phyloP scores from a whole-genome alignment of 2,329 filamentous ascomycete species.

The Pseudogymnoascus sp. region DNA sequence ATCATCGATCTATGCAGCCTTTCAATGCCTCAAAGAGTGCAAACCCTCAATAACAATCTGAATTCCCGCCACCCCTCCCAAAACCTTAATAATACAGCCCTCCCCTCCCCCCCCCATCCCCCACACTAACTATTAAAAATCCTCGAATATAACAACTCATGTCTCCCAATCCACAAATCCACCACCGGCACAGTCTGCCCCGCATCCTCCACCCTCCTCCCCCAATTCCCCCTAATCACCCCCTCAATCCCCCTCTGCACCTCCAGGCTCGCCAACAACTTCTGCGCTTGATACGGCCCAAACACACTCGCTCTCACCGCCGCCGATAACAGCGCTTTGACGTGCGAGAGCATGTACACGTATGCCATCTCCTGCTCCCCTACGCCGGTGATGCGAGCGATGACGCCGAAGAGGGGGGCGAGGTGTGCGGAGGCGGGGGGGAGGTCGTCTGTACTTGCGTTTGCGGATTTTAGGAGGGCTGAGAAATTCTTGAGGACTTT shows the following conservation, averaged over 20 bases:
- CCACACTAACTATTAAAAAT: constrained; percentile 68
- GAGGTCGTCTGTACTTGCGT: constrained; percentile 17
- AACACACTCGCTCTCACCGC: constrained; percentile 70
- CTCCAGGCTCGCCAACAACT: constrained; percentile 52
- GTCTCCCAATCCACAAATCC: constrained; percentile 75
- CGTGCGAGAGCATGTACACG: constrained; percentile 67
- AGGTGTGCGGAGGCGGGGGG: constrained; percentile 54
- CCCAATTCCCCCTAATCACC: constrained; percentile 52
- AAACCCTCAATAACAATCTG: neutral
- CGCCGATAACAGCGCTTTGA: constrained; percentile 66
- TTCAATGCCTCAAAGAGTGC: too few relatives aligned
- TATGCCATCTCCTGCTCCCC: constrained; percentile 57
- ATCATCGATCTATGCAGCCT: neutral
- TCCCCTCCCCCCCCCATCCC: neutral
- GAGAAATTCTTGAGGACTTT: constrained; percentile 22
- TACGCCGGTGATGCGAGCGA: constrained; percentile 54
- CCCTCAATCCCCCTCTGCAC: constrained; percentile 49
- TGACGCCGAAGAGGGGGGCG: constrained; percentile 60
- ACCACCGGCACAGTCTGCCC: constrained; percentile 68
- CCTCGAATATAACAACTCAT: constrained; percentile 74
- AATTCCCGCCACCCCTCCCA: neutral
- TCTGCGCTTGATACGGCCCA: constrained; percentile 73
- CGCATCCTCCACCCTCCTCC: constrained; percentile 52
- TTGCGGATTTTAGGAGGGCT: constrained; percentile 16
- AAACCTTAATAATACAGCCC: neutral